Percentiles rank a stretch among this genome's conserved stretches.
Evolutionary conservation across 2,329 filamentous ascomycete genomes (phyloP).

Genomic region (Rutstroemia sydowiana): DNA sequence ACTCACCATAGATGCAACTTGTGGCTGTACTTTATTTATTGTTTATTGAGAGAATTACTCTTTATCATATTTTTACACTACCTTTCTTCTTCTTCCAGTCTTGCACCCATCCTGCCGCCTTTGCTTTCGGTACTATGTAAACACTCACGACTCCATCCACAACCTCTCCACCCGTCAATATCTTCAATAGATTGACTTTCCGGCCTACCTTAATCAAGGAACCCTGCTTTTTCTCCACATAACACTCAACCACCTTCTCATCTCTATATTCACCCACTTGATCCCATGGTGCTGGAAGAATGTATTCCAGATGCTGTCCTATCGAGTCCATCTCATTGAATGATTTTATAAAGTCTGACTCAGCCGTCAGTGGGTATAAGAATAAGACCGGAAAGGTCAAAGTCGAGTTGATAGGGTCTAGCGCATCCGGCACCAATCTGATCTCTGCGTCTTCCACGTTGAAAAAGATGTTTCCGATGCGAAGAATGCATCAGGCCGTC

Average conservation of each 20-base stretch:
- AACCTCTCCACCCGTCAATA: constrained; percentile 70
- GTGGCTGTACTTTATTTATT: not conserved
- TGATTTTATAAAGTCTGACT: constrained; percentile 86
- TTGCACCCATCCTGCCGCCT: constrained; percentile 68
- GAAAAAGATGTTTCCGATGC: constrained; percentile 12
- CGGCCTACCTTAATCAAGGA: constrained; percentile 86
- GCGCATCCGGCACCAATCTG: constrained; percentile 60
- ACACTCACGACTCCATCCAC: constrained; percentile 80
- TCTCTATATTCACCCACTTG: constrained; percentile 54
- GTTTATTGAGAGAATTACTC: not conserved
- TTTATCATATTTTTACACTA: constrained; percentile 32
- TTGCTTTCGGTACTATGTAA: constrained; percentile 68
- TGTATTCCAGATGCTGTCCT: constrained; percentile 71
- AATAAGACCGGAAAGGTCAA: constrained; percentile 74
- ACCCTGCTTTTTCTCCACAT: constrained; percentile 73
- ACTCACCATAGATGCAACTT: too few relatives aligned
- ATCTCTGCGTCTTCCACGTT: constrained; percentile 65
- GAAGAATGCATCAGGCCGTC: constrained; percentile 18
- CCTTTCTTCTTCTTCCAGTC: constrained; percentile 75
- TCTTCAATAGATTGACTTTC: constrained; percentile 69
- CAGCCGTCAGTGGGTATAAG: constrained; percentile 73
- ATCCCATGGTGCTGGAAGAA: constrained; percentile 89
- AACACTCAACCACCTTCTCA: constrained; percentile 73
- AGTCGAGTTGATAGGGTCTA: constrained; percentile 58
- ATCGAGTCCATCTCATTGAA: constrained; percentile 73